Evolutionary conservation across 2,329 filamentous ascomycete genomes (phyloP).

Genomic region (Graphium sp.): DNA sequence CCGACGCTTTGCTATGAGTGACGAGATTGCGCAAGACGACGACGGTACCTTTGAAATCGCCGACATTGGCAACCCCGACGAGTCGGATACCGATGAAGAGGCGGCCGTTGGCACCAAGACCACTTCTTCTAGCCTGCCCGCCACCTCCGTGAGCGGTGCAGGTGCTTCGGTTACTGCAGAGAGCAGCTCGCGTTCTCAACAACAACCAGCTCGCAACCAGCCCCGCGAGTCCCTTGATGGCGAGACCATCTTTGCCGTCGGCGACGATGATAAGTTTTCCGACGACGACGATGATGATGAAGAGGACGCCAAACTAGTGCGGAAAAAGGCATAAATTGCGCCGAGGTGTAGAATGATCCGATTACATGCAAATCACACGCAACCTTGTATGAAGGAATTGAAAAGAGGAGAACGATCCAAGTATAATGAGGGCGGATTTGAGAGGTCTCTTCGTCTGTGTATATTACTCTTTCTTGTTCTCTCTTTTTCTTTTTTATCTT

Average conservation of each 20-base stretch:
- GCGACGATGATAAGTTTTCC: constrained; percentile 74
- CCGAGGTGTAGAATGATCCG: no score
- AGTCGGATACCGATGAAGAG: constrained; percentile 39
- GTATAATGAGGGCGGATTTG: no score
- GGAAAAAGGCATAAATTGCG: constrained; percentile 19
- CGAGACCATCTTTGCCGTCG: constrained; percentile 91
- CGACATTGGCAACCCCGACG: constrained; percentile 63
- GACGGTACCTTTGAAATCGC: constrained; percentile 90
- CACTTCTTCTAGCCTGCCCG: constrained; percentile 2
- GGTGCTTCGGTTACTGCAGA: constrained; percentile 7
- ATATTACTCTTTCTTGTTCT: no score
- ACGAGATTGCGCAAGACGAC: constrained; percentile 96
- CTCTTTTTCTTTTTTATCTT: no score
- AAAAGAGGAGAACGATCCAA: no score
- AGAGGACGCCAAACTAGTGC: constrained; percentile 42
- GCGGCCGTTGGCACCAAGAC: constrained; percentile 4
- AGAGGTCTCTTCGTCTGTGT: no score
- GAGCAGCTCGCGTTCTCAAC: constrained; percentile 5
- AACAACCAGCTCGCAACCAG: constrained; percentile 15
- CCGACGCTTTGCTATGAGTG: constrained; percentile 93
- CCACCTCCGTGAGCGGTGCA: neutral
- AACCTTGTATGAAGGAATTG: no score
- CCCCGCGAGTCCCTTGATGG: constrained; percentile 50
- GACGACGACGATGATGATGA: constrained; percentile 44
- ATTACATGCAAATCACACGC: no score